A percentile compares a stretch with the other conserved stretches of the same genome.
Evolutionary conservation across 495 filamentous ascomycete genomes (phyloP).

Genomic region (Trichocladium uniseriatum): DNA sequence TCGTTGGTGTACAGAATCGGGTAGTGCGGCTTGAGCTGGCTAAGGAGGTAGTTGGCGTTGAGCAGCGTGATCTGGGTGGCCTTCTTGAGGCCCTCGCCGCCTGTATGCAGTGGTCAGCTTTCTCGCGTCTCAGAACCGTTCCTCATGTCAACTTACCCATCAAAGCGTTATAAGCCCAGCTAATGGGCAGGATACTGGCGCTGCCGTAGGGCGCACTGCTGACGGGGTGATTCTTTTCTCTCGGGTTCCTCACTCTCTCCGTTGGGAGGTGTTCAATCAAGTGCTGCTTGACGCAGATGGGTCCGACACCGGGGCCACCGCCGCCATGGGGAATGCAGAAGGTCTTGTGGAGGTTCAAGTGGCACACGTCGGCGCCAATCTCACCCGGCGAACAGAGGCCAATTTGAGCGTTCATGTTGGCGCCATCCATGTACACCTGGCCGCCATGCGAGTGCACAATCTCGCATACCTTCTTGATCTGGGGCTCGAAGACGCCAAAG

Average conservation of each 20-base stretch:
- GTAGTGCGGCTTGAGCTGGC: slow-evolving; percentile 82
- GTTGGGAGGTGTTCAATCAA: slow-evolving; percentile 73
- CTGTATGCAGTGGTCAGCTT: slow-evolving; percentile 24
- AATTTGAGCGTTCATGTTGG: slow-evolving; percentile 99
- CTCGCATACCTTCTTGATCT: slow-evolving; percentile 76
- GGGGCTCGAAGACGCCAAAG: slow-evolving; percentile 91
- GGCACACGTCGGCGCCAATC: slow-evolving; percentile 96
- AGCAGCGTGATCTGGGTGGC: slow-evolving; percentile 91
- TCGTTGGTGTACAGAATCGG: slow-evolving; percentile 87
- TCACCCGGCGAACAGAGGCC: slow-evolving; percentile 94
- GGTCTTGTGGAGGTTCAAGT: slow-evolving; percentile 96
- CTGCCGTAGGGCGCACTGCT: slow-evolving; percentile 85
- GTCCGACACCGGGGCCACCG: slow-evolving; percentile 89
- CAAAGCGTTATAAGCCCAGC: slow-evolving; percentile 95
- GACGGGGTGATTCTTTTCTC: slow-evolving; percentile 51
- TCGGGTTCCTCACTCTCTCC: slow-evolving; percentile 41
- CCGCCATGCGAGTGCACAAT: slow-evolving; percentile 84
- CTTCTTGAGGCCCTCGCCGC: slow-evolving; percentile 77
- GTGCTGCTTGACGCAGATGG: slow-evolving; percentile 84
- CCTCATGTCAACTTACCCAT: slow-evolving; percentile 63
- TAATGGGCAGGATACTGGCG: slow-evolving; percentile 91
- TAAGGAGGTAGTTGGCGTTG: slow-evolving; percentile 96
- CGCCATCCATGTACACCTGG: slow-evolving; percentile 98
- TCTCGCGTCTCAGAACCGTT: not conserved
- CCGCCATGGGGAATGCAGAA: slow-evolving; percentile 99